These are phyloP conservation scores for Lactarius hatsudake DNA, from an alignment of 768 basidiomycete genomes.

Conservation along the genomic window DNA sequence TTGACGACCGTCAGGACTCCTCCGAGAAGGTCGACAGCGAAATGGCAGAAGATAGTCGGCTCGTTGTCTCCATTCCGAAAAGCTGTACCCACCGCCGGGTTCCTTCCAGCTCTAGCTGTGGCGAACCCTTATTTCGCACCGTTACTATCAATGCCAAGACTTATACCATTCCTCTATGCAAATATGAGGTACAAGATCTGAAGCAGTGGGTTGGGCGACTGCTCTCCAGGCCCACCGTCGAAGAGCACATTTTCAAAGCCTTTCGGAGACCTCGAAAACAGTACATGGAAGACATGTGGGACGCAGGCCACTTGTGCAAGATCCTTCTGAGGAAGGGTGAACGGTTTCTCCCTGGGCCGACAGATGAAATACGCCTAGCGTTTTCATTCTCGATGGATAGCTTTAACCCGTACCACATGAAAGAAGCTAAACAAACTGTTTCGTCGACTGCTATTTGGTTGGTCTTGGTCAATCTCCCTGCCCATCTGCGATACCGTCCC, in stretches of 20 bases:
- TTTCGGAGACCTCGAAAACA: not conserved
- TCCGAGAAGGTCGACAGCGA: not conserved
- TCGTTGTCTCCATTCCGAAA: not conserved
- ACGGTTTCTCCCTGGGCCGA: not conserved
- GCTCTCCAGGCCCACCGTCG: not conserved
- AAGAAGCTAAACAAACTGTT: too few relatives aligned
- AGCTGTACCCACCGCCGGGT: not conserved
- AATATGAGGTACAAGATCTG: slow-evolving; percentile 12
- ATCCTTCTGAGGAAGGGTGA: not conserved
- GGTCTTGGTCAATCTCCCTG: too few relatives aligned
- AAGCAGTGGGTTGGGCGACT: not conserved
- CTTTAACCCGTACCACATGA: too few relatives aligned
- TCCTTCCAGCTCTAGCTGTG: not conserved
- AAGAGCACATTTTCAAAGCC: not conserved
- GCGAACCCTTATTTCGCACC: not conserved
- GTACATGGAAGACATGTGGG: slow-evolving; percentile 4
- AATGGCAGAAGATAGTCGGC: not conserved
- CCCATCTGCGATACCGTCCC: too few relatives aligned
- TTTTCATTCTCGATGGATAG: slow-evolving; percentile 6
- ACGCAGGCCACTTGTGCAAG: not conserved
- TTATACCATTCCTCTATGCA: not conserved
- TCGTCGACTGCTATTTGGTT: too few relatives aligned
- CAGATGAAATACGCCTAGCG: slow-evolving; percentile 4
- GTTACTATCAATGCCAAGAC: not conserved
- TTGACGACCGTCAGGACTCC: not conserved